Base-by-base conservation (phyloP, 176 grass and related monocot species). In the Hsuehochloa calcarea region DNA sequence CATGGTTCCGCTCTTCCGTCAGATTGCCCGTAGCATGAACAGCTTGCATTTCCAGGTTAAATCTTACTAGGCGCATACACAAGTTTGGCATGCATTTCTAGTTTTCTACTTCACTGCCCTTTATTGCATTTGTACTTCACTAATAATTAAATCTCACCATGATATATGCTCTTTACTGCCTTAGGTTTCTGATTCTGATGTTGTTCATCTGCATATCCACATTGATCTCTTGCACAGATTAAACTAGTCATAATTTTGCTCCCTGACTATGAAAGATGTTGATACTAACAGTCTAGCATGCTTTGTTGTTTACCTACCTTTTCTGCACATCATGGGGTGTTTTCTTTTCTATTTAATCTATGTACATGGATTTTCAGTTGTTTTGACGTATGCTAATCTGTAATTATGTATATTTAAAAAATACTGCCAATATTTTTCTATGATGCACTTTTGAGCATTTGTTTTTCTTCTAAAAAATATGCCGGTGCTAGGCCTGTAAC, bases 21-120 rank as follows among this genome's bases (percentile, higher is more conserved):
- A 91, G 87, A 87, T 98, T 86, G 85, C 87, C 7, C 49, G 77
- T 44, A 95, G 95, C 91, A 92, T 98, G 84, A 98, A 92, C 79
- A 98, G 95, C 83, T 92, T 85, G 0, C 93, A 95, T 87, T 98
- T 98, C 84, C 96, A 98, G 96, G 96, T 98, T 75, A 93, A 85
- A 84, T 70, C 46, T 70, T 72, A 81, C 52, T 79, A 66, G 4
- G 8, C n/a, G 2, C 29, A 38, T 54, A 65, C 54, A 64, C 41
- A 77, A 82, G 20, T 54, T 87, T 85, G 50, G 31, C 70, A 68
- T 79, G 59, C 58, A 60, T 90, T 47, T 78, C 44, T 52, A 80
- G 51, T 65, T 54, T 47, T 78, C 44, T 52, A 80, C 59, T 65
- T 54, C 17, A 60, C 29, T 68, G 10, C 11, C 66, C 10, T 52